Percentiles rank a stretch among this genome's conserved stretches.
These are phyloP conservation scores for Ogataea chonburiensis DNA, from an alignment of 805 yeast species.

Conservation along the genomic window DNA sequence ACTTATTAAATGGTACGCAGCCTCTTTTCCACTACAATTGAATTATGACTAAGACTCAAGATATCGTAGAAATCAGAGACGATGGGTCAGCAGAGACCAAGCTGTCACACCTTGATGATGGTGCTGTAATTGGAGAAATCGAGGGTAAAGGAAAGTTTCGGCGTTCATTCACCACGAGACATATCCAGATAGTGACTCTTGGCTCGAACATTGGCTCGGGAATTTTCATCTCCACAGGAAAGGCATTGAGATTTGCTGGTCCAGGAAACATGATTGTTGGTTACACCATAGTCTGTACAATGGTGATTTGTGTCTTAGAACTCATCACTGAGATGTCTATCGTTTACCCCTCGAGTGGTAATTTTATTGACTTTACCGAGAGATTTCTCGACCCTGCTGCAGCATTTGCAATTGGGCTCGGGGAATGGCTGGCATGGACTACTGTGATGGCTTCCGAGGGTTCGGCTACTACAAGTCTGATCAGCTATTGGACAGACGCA, in stretches of 20 bases:
- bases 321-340: conserved; percentile 14
- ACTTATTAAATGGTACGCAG: too few species aligned
- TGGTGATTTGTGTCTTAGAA: conserved; percentile 15
- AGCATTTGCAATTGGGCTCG: conserved; percentile 14
- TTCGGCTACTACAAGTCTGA: conserved; percentile 13
- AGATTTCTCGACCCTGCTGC: conserved; percentile 15
- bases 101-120: conserved; percentile 4
- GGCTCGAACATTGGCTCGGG: conserved; percentile 16
- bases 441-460: conserved; percentile 17
- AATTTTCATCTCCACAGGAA: conserved; percentile 13
- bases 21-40: too few species aligned
- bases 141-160: conserved; percentile 11
- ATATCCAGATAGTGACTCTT: conserved; percentile 12
- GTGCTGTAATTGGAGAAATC: conserved; percentile 12
- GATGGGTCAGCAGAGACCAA: conserved; percentile 5
- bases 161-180: conserved; percentile 14
- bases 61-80: conserved; percentile 6
- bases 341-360: conserved; percentile 15
- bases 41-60: too few species aligned
- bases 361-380: conserved; percentile 14
- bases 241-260: conserved; percentile 12
- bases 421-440: conserved; percentile 17
- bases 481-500: conserved; percentile 14
- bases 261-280: conserved; percentile 17
- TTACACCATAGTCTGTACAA: conserved; percentile 13